Base-by-base conservation (phyloP, 441 rosid species). In the Raphanus hybrid region DNA sequence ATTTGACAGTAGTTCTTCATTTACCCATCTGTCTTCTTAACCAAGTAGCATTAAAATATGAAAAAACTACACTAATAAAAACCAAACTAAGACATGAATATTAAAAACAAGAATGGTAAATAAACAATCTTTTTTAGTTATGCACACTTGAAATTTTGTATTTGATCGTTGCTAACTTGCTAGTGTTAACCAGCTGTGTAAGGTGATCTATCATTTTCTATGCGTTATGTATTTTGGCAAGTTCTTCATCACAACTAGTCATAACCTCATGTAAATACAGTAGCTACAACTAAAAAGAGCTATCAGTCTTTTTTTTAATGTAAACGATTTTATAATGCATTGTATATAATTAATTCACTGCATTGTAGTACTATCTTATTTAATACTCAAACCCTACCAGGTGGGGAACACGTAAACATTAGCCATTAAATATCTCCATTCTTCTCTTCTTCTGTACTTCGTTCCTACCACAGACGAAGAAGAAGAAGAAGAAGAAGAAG, bases 151-250 rank as follows among this genome's bases (percentile, higher is more conserved):
- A 77, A 37, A 11, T 11, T 50, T 64, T 66, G 87, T 83, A 29
- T 88, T 85, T 84, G 86, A 85, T 74, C 75, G 65, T 84, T 76
- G 41, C 39, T 68, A 69, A 75, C 83, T 84, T 76, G 41, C 39
- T 68, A 69, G 76, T 84, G 91, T 86, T 90, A 85, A 88, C 89
- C 96, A 93, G 98, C 96, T 93, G 81, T 29, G 58, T 39, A 67
- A 67, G 75, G 55, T 78, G 9, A 2, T 37, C 41, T 37, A 8
- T 37, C 41, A 37, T 37, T 37, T 37, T 37, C 41, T 37, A 7
- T 23, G 26, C 9, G 4, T 62, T 55, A 75, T 69, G 78, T 63
- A 41, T 73, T 39, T 62, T 50, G 50, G 3, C 7, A 29, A 68
- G 35, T 3, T 15, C 72, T n/a, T 14, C 6, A 29, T 4, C 34